These are phyloP conservation scores for Boletus sp. DNA, from an alignment of 1,284 basidiomycete genomes.

Conservation along the genomic window DNA sequence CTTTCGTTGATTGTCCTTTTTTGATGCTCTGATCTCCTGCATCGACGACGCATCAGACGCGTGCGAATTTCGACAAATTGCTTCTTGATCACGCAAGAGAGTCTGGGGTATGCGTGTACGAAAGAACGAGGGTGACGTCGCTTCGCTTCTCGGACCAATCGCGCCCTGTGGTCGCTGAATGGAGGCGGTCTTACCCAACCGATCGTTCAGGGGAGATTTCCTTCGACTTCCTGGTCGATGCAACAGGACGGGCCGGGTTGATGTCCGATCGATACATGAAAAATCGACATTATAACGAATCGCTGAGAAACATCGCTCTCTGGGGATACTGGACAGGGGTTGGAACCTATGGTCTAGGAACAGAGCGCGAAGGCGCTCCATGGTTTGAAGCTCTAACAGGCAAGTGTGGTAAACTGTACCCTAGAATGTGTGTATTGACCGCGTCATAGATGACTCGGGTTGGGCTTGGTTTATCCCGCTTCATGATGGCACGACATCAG, in stretches of 20 bases:
- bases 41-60: constrained; percentile 38
- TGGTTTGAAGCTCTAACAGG: constrained; percentile 74
- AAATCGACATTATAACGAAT: constrained; percentile 65
- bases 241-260: constrained; percentile 65
- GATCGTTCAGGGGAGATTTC: constrained; percentile 47
- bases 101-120: constrained; percentile 54
- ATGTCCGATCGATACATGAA: constrained; percentile 66
- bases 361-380: constrained; percentile 54
- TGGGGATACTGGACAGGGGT: constrained; percentile 74
- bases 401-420: constrained; percentile 24
- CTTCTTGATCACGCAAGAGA: constrained; percentile 59
- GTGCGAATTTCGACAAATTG: constrained; percentile 63
- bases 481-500: constrained; percentile 63
- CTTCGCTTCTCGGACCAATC: constrained; percentile 47
- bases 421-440: constrained; percentile 3
- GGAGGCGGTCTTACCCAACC: constrained; percentile 44
- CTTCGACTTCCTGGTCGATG: constrained; percentile 69
- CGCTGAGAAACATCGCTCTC: constrained; percentile 69
- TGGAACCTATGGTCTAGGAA: constrained; percentile 53
- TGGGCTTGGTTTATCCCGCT: constrained; percentile 81
- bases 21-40: neutral
- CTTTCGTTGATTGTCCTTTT: neutral
- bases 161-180: constrained; percentile 50
- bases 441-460: constrained; percentile 61
- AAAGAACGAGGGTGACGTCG: constrained; percentile 51